These are phyloP conservation scores for Chernovozyma aurita DNA, from an alignment of 1,139 yeast species.

Conservation along the genomic window DNA sequence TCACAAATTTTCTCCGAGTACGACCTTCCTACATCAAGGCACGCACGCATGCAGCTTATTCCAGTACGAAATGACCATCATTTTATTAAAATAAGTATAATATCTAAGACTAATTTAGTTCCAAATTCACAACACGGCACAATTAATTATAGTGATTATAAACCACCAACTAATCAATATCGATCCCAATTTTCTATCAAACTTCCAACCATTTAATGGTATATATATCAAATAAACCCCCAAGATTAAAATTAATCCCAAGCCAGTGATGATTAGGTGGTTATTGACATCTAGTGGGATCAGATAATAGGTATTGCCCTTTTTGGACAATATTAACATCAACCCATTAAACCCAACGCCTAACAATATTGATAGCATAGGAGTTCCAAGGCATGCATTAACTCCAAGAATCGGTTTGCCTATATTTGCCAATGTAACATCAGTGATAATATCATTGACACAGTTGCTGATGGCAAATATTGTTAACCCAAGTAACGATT, in stretches of 20 bases:
- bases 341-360: slow-evolving; percentile 40
- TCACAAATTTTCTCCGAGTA: too few species aligned
- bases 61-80: too few species aligned
- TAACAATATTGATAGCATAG: slow-evolving; percentile 31
- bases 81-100: too few species aligned
- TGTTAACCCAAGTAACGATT: slow-evolving; percentile 36
- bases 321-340: slow-evolving; percentile 12
- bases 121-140: too few species aligned
- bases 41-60: too few species aligned
- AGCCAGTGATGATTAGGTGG: slow-evolving; percentile 23
- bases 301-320: slow-evolving; percentile 15
- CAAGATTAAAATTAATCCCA: slow-evolving; percentile 23
- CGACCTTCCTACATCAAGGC: too few species aligned
- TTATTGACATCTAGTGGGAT: slow-evolving; percentile 13
- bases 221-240: slow-evolving; percentile 23
- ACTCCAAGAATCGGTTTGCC: slow-evolving; percentile 35
- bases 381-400: slow-evolving; percentile 42
- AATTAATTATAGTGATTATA: slow-evolving; percentile 15
- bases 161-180: slow-evolving; percentile 20
- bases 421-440: slow-evolving; percentile 31
- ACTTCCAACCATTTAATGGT: slow-evolving; percentile 32
- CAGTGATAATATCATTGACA: slow-evolving; percentile 38
- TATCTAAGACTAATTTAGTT: too few species aligned
- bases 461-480: slow-evolving; percentile 39
- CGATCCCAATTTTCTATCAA: slow-evolving; percentile 28